Base-by-base conservation (phyloP, 768 basidiomycete genomes). In the Leccinum subgranulosum region DNA sequence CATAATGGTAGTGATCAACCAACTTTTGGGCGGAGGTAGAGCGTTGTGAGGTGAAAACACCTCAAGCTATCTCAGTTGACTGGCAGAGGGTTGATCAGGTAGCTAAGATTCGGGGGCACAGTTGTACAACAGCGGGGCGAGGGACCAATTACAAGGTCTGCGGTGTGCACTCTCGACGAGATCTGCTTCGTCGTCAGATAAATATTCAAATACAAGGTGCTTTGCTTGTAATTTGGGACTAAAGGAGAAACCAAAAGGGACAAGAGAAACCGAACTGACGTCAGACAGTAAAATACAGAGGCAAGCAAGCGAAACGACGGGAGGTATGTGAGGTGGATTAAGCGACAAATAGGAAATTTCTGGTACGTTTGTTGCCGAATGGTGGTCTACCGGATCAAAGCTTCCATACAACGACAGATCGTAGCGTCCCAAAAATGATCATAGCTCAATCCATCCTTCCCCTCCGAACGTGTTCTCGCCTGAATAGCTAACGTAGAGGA, bases 401-500 rank as follows among this genome's bases (percentile, higher is more conserved):
- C 56, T 62, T 65, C 59, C 60, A 48, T 58, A 60, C 65, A 61
- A 56, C 60, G 51, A 54, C 64, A 60, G 61, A 70, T 66, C 60
- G 52, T 56, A 58, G 56, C 49, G 49, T 58, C 57, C 58, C 48
- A 47, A 41, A 61, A 51, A 56, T 51, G 54, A 52, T 72, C 67
- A 72, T 71, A 72, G 65, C 51, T 74, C 71, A 52, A 72, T 61
- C 69, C 66, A 67, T n/a, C 65, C 69, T 2, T 63, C 62, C 52
- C 59, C 64, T 57, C 94, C 93, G 66, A 97, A 97, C 34, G 92
- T 94, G 76, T 97, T 97, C 89, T 97, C 95, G 58, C 95, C 95
- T 39, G 94, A 97, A 79, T 98, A 98, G 70, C 92, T 92, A 60
- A 99, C 94, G 70, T 98, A 99, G 43, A 99, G 81, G 84, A 99